These are phyloP conservation scores for Chlamydomonas schloesseri DNA, from an alignment of 139 green algal species.

Conservation along the genomic window DNA sequence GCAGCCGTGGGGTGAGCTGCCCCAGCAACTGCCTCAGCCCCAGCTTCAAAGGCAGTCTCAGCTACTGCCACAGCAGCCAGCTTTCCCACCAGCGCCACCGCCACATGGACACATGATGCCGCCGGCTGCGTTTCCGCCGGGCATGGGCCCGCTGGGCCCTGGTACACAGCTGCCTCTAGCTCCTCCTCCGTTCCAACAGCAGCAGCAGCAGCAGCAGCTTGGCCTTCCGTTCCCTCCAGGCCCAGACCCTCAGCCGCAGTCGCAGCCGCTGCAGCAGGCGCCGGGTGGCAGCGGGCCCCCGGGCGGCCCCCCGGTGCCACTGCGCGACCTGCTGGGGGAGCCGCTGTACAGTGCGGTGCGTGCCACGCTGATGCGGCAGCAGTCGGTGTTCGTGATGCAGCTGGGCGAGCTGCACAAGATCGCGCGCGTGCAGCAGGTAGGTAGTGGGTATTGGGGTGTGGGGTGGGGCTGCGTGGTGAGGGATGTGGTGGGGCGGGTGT, in stretches of 20 bases:
- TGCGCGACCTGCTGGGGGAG: conserved; percentile 51
- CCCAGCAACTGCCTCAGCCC: background rate
- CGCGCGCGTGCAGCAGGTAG: conserved; percentile 42
- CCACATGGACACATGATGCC: too few species aligned
- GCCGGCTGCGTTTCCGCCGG: too few species aligned
- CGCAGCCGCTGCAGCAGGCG: background rate
- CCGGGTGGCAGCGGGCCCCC: background rate
- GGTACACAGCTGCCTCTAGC: too few species aligned
- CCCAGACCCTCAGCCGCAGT: background rate
- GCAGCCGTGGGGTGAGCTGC: background rate
- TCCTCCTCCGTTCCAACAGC: background rate
- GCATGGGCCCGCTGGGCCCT: too few species aligned
- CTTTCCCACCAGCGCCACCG: too few species aligned
- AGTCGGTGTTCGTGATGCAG: conserved; percentile 62
- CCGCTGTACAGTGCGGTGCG: conserved; percentile 50
- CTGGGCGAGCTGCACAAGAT: conserved; percentile 68
- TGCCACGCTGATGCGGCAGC: conserved; percentile 59
- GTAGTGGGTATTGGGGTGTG: too few species aligned
- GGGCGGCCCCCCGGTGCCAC: background rate
- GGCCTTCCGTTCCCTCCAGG: too few species aligned
- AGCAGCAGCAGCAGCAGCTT: background rate
- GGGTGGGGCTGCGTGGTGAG: too few species aligned
- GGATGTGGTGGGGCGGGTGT: too few species aligned
- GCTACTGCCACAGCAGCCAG: too few species aligned
- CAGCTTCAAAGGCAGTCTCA: background rate